Conservation (phyloP, 352 stramenopile genomes). For the Phytophthora constricta region DNA sequence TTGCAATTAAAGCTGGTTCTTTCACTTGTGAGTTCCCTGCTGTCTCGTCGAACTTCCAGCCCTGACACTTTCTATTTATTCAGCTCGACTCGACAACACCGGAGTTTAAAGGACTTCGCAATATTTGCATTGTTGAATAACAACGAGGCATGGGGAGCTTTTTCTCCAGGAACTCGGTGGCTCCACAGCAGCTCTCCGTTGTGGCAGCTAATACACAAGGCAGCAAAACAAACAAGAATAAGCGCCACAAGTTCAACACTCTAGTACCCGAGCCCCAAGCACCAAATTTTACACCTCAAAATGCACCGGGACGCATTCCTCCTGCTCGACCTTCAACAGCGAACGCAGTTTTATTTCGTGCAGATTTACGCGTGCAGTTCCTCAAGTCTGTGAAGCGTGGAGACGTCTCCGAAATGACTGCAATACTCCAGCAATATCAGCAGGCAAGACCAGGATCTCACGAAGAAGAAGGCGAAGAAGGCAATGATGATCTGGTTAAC, state of each 20-base stretch:
- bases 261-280: constrained; percentile 45
- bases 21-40: too few species aligned
- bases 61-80: too few species aligned
- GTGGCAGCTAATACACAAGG: constrained; percentile 29
- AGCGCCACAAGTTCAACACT: constrained; percentile 47
- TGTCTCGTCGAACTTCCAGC: too few species aligned
- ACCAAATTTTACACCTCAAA: constrained; percentile 5
- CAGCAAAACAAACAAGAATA: constrained; percentile 33
- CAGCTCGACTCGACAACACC: not conserved
- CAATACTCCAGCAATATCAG: constrained; percentile 30
- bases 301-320: not conserved
- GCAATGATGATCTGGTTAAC: constrained; percentile 51
- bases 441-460: constrained; percentile 8
- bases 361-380: constrained; percentile 65
- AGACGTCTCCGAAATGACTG: constrained; percentile 48
- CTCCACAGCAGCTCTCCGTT: constrained; percentile 42
- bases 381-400: constrained; percentile 74
- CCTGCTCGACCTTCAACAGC: not conserved
- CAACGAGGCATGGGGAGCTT: constrained; percentile 44
- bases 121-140: constrained; percentile 2
- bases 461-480: constrained; percentile 31
- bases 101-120: not conserved
- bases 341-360: constrained; percentile 31
- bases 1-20: too few species aligned
- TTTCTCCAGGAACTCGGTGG: constrained; percentile 57